Base-by-base conservation (phyloP, 139 green algal genomes). In the Chlamydomonas schloesseri region DNA sequence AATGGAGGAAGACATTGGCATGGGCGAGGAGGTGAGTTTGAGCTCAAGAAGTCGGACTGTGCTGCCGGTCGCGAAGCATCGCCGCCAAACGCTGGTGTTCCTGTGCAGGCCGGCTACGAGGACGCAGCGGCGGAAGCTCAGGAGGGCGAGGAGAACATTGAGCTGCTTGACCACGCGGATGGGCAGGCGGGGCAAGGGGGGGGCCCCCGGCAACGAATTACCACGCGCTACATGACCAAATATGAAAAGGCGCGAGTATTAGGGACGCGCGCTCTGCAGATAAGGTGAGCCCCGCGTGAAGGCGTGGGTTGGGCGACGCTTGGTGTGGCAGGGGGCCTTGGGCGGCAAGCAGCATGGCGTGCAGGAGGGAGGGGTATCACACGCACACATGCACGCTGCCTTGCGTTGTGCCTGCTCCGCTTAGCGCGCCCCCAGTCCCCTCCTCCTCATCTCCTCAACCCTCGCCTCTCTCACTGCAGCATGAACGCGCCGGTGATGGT, bases 401-500 rank as follows among this genome's bases (percentile, higher is more conserved):
- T n/a, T n/a, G n/a, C n/a, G n/a, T n/a, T n/a, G n/a, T n/a, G n/a
- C n/a, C n/a, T n/a, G n/a, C n/a, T n/a, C n/a, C n/a, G n/a, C n/a
- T n/a, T n/a, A n/a, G 62, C 8, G 24, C 24, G 62, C 8, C 8
- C 24, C 24, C 23, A 29, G 26, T n/a, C 62, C 62, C 62, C 23
- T 31, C 62, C 62, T 31, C 23, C 34, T 34, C 69, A 33, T 76
- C 60, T 23, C 71, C 42, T 3, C 42, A 37, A 33, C 53, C 23
- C n/a, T 17, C 36, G 29, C 36, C 29, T 13, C 28, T 5, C 26
- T 42, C 62, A 9, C 37, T 82, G 81, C 92, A 96, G 91, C 85
- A 99, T 99, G 97, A 99, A 99, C 87, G 97, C 97, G 15, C 97
- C 97, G 6, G 93, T 99, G 3, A 98, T 99, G 96, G 96, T 99